Conservation (phyloP, 169 alveolate species). For the Plasmodium chabaudi region DNA sequence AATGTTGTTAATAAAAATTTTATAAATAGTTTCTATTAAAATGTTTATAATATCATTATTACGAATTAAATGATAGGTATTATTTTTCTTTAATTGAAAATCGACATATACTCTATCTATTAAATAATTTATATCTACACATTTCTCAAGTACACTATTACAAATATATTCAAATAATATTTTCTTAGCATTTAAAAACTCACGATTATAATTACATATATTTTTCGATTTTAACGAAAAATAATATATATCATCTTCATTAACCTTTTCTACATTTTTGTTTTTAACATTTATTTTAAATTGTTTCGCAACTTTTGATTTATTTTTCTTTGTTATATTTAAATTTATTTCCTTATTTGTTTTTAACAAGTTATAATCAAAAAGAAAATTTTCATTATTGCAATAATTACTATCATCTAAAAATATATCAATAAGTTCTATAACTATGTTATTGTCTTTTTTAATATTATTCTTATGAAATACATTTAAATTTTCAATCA, state of each 20-base stretch:
- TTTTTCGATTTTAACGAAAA: conserved; percentile 44
- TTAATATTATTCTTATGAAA: conserved; percentile 19
- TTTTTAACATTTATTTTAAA: conserved; percentile 58
- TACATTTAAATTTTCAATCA: conserved; percentile 71
- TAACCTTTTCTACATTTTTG: conserved; percentile 67
- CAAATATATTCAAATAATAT: conserved; percentile 58
- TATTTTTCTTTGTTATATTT: conserved; percentile 21
- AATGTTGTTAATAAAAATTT: conserved; percentile 11
- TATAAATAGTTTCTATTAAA: conserved; percentile 58
- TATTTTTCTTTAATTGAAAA: conserved; percentile 40
- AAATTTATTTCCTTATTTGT: conserved; percentile 43
- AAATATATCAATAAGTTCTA: conserved; percentile 66
- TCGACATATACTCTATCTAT: conserved; percentile 72
- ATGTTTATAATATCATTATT: conserved; percentile 65
- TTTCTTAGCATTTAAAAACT: conserved; percentile 60
- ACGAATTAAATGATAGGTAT: conserved; percentile 40
- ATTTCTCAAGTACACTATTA: conserved; percentile 29
- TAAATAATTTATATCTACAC: conserved; percentile 57
- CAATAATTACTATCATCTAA: conserved; percentile 68
- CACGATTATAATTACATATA: conserved; percentile 48
- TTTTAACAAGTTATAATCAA: conserved; percentile 52
- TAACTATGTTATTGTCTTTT: conserved; percentile 33
- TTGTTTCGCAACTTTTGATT: conserved; percentile 46
- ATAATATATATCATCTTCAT: conserved; percentile 76
- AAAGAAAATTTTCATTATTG: conserved; percentile 63